These are phyloP conservation scores for Lophiotrema nucula DNA, from an alignment of 495 filamentous ascomycete genomes.

Conservation along the genomic window DNA sequence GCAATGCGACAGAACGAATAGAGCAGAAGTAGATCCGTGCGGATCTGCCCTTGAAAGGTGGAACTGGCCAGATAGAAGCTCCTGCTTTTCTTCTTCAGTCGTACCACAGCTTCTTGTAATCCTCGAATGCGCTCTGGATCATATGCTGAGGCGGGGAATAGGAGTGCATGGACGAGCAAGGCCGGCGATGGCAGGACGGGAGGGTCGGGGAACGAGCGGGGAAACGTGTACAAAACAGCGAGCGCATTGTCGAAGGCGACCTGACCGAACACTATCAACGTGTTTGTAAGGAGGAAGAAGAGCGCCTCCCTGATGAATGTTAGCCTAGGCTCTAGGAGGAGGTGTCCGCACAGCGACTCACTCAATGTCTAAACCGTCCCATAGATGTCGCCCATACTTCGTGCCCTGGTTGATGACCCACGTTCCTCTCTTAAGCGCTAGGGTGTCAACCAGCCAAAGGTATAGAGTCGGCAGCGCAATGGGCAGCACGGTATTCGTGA, in stretches of 20 bases:
- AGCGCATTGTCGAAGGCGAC: slow-evolving; percentile 62
- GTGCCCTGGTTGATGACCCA: slow-evolving; percentile 65
- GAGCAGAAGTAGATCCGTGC: slow-evolving; percentile 63
- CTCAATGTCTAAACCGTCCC: slow-evolving; percentile 64
- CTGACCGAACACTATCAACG: slow-evolving; percentile 63
- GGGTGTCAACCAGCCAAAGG: slow-evolving; percentile 64
- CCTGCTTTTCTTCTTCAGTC: slow-evolving; percentile 58
- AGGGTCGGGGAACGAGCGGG: slow-evolving; percentile 46
- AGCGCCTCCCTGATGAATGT: slow-evolving; percentile 49
- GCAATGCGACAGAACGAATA: slow-evolving; percentile 72
- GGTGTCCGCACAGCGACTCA: not conserved
- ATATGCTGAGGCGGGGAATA: slow-evolving; percentile 46
- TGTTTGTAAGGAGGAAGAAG: slow-evolving; percentile 67
- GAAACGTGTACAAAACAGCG: slow-evolving; percentile 57
- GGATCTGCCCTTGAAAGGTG: slow-evolving; percentile 60
- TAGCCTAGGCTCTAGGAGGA: slow-evolving; percentile 27
- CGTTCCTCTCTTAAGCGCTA: slow-evolving; percentile 59
- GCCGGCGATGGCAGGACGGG: slow-evolving; percentile 46
- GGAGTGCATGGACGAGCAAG: slow-evolving; percentile 48
- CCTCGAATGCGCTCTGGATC: slow-evolving; percentile 53
- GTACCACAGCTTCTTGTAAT: slow-evolving; percentile 53
- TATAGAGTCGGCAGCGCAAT: slow-evolving; percentile 63
- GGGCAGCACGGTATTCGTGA: slow-evolving; percentile 51
- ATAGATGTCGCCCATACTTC: slow-evolving; percentile 57
- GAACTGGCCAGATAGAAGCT: slow-evolving; percentile 68